A percentile compares a stretch with the other conserved stretches of the same genome.
Evolutionary conservation across 2,329 filamentous ascomycete species (phyloP).

Genomic region (Graphiopsis chlorocephala): DNA sequence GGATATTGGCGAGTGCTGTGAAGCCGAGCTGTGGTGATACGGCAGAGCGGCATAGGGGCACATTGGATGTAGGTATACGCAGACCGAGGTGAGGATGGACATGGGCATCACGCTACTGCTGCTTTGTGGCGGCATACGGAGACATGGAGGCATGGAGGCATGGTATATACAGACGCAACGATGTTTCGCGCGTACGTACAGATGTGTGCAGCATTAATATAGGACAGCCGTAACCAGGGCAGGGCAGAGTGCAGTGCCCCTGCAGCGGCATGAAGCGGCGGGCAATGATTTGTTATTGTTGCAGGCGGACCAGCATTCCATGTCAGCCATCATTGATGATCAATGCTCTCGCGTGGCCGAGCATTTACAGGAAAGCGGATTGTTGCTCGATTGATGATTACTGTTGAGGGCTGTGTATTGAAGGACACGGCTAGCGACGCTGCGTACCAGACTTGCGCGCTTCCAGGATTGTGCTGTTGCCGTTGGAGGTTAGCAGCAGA

Average conservation of each 20-base stretch:
- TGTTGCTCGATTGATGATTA: too few species aligned
- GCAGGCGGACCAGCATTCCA: neutral
- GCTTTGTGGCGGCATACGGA: neutral
- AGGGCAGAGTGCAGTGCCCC: neutral
- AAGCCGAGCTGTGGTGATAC: neutral
- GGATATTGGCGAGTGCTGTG: slow-evolving; percentile 7
- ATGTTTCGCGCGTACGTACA: neutral
- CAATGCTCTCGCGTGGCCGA: neutral
- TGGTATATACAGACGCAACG: neutral
- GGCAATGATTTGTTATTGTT: neutral
- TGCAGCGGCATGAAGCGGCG: neutral
- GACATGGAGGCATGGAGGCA: neutral
- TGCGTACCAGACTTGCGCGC: neutral
- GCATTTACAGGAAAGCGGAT: neutral
- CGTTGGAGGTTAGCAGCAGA: neutral
- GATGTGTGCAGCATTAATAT: neutral
- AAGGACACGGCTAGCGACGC: neutral
- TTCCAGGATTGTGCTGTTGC: neutral
- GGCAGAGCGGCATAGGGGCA: slow-evolving; percentile 11
- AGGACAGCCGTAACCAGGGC: neutral
- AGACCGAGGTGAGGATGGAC: neutral
- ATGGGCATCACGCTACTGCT: neutral
- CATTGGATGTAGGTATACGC: neutral
- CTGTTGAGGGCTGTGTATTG: neutral
- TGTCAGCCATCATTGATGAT: too few species aligned